Evolutionary conservation across 768 basidiomycete genomes (phyloP).

Genomic region (Termitomyces eurrhizus): DNA sequence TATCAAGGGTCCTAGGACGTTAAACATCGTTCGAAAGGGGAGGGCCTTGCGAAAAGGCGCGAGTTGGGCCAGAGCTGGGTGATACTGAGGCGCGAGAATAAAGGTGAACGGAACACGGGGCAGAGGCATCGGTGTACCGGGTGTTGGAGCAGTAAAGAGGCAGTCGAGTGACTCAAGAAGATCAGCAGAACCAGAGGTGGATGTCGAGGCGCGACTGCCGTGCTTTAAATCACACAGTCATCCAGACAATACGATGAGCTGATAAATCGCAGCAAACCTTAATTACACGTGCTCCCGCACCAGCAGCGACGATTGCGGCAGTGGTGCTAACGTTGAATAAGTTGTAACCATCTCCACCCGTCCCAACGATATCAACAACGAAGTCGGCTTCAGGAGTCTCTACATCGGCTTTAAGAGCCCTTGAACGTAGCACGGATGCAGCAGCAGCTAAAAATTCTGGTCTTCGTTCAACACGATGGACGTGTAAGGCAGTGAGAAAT

Average conservation of each 20-base stretch:
- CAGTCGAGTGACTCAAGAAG: constrained; percentile 84
- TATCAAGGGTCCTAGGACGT: constrained; percentile 89
- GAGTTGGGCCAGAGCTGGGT: constrained; percentile 78
- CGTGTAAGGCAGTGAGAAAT: constrained; percentile 82
- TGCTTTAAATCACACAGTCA: constrained; percentile 50
- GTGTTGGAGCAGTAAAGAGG: constrained; percentile 61
- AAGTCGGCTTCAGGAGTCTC: constrained; percentile 64
- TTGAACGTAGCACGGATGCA: constrained; percentile 64
- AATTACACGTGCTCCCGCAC: constrained; percentile 88
- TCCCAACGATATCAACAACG: constrained; percentile 78
- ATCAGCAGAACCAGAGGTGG: constrained; percentile 94
- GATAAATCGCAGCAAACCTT: constrained; percentile 50
- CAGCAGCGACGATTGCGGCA: constrained; percentile 90
- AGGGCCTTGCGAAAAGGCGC: constrained; percentile 82
- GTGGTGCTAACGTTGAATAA: constrained; percentile 97
- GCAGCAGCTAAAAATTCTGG: constrained; percentile 78
- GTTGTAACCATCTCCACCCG: constrained; percentile 93
- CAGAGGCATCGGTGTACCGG: constrained; percentile 55
- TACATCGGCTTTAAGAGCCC: constrained; percentile 62
- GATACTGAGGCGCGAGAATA: constrained; percentile 92
- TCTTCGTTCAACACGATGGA: constrained; percentile 71
- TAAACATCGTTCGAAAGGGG: constrained; percentile 96
- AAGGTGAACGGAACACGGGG: constrained; percentile 79
- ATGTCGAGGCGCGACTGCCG: constrained; percentile 87
- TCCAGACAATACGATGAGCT: not conserved